These are phyloP conservation scores for Xanthoparmelia taractica DNA, from an alignment of 495 filamentous ascomycete genomes.

Conservation along the genomic window DNA sequence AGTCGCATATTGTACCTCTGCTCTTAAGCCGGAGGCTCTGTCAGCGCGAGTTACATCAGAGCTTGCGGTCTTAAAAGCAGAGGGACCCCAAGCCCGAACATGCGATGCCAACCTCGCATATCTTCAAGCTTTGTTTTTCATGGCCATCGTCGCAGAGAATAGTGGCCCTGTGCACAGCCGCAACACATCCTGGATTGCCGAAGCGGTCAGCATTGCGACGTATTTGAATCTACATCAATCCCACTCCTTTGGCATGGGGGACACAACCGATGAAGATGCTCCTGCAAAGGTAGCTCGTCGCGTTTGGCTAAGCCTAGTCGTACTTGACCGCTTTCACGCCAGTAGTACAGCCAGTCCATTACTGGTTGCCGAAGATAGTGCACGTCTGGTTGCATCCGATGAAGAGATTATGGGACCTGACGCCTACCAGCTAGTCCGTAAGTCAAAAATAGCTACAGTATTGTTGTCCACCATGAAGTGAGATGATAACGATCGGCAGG, in stretches of 20 bases:
- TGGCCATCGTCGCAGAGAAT: slow-evolving; percentile 53
- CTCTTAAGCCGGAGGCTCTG: not conserved
- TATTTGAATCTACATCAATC: slow-evolving; percentile 46
- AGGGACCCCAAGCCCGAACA: slow-evolving; percentile 1
- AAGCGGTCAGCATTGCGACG: slow-evolving; percentile 53
- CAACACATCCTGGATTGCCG: slow-evolving; percentile 40
- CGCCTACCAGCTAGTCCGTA: slow-evolving; percentile 53
- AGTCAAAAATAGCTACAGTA: slow-evolving; percentile 29
- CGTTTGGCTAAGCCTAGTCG: slow-evolving; percentile 58
- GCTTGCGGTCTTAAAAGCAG: not conserved
- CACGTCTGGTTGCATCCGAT: slow-evolving; percentile 44
- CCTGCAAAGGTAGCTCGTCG: slow-evolving; percentile 31
- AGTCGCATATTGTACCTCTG: not conserved
- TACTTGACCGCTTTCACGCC: slow-evolving; percentile 61
- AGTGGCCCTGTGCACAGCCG: slow-evolving; percentile 37
- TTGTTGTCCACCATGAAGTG: not conserved
- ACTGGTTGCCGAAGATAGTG: slow-evolving; percentile 49
- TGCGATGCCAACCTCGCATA: slow-evolving; percentile 45
- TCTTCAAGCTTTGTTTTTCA: slow-evolving; percentile 55
- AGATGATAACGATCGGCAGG: not conserved
- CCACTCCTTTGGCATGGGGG: not conserved
- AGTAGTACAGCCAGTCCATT: slow-evolving; percentile 47
- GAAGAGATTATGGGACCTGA: slow-evolving; percentile 15
- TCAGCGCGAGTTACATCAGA: not conserved
- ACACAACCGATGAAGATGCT: slow-evolving; percentile 3